A percentile compares a stretch with the other conserved stretches of the same genome.
Evolutionary conservation across 352 stramenopile genomes (phyloP).

Genomic region (Globisporangium yorkense): DNA sequence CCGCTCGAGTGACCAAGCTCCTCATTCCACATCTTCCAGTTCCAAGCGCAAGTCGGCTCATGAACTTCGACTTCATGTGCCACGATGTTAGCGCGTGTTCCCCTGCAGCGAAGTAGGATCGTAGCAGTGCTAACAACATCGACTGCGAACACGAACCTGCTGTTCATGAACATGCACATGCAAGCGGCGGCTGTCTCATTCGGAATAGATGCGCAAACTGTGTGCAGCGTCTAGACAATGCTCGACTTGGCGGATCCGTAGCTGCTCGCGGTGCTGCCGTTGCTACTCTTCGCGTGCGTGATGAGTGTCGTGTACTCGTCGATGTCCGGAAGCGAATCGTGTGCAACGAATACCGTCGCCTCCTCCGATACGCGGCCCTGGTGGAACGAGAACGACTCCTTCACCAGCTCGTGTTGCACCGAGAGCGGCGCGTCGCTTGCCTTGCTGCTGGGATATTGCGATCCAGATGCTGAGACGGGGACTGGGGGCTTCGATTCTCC

Average conservation of each 20-base stretch:
- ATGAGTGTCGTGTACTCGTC: conserved; percentile 71
- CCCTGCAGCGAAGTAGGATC: no score
- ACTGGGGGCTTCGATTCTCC: not conserved
- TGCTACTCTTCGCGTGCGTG: conserved; percentile 13
- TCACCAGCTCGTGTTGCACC: conserved; percentile 9
- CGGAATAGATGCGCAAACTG: not conserved
- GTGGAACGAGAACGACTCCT: conserved; percentile 59
- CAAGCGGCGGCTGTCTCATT: no score
- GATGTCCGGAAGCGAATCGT: conserved; percentile 65
- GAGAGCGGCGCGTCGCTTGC: not conserved
- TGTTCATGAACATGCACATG: no score
- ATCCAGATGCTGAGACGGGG: not conserved
- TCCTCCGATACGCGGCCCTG: conserved; percentile 53
- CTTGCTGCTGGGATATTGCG: not conserved
- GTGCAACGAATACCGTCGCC: conserved; percentile 19
- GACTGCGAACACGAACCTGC: no score
- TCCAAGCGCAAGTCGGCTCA: no score
- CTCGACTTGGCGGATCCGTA: conserved; percentile 20
- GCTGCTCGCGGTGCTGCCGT: conserved; percentile 10
- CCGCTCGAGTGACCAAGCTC: no score
- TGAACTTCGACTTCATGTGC: no score
- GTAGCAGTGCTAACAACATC: no score
- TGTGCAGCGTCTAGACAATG: conserved; percentile 1
- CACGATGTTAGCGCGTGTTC: no score
- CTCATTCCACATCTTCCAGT: no score